Base-by-base conservation (phyloP, 1,284 basidiomycete genomes). In the Cryptococcus jaspeensis region DNA sequence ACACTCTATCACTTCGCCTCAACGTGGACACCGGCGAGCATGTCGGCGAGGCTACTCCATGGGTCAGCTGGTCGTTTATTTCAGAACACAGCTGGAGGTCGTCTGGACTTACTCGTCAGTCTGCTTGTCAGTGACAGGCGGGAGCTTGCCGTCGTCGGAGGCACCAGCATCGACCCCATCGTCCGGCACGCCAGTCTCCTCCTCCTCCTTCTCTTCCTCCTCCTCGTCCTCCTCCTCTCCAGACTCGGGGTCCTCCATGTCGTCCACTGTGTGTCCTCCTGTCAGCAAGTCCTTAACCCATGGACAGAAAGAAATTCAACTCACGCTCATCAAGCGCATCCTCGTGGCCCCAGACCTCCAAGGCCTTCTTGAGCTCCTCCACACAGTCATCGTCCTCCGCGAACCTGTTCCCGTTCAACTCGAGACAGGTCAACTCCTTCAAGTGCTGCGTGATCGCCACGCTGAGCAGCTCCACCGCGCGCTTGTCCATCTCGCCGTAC, bases 321-420 rank as follows among this genome's bases (percentile, higher is more conserved):
- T 75, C 65, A 79, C 78, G 69, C 50, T 88, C 87, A 52, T 91
- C 90, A 50, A 91, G 82, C 11, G 89, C 89, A 41, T 91, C 88
- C 52, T 88, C 88, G 61, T 92, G 83, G 80, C 86, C 87, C 59
- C 91, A 85, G 52, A 82, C 79, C 64, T 83, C 86, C 72, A 96
- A 77, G 41, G 85, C 84, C 58, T 83, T 80, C 51, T 80, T 80
- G 42, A 95, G 75, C 55, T 84, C 81, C 57, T 84, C 83, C 39
- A 92, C 78, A 68, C 84, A 82, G 62, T 87, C 88, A 58, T 90
- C 89, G 53, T 92, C 89, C 47, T 89, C 87, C 41, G 90, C 87
- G 38, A 84, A 83, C 42, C 91, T 87, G 72, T 97, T 96, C 77
- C 90, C 90, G 72, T 93, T 92, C 57, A 96, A 69, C 75, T 95